These are phyloP conservation scores for Alisma plantagoaquatica DNA, from an alignment of 106 monocot species.

Conservation along the genomic window DNA sequence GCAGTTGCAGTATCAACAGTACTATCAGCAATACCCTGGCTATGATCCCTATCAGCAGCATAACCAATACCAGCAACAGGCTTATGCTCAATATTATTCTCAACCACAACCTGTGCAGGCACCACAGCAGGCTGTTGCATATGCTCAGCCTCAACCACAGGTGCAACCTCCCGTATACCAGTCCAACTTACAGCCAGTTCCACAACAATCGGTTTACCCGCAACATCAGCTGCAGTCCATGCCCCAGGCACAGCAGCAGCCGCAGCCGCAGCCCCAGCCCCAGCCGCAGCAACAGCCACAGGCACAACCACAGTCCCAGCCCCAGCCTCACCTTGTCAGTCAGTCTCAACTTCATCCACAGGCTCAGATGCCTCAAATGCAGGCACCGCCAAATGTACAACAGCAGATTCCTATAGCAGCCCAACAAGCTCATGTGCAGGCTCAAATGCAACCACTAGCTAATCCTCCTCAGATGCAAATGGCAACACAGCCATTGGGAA, in stretches of 20 bases:
- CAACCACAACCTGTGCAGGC: conserved; percentile 17
- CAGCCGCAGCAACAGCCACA: conserved; percentile 10
- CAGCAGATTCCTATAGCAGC: conserved; percentile 4
- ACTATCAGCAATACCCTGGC: conserved; percentile 91
- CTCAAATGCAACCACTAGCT: conserved; percentile 23
- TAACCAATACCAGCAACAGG: conserved; percentile 58
- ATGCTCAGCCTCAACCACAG: conserved; percentile 22
- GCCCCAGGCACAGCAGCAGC: conserved; percentile 6
- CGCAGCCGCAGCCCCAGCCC: conserved; percentile 13
- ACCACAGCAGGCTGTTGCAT: conserved; percentile 17
- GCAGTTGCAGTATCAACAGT: conserved; percentile 70
- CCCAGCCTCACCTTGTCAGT: conserved; percentile 1
- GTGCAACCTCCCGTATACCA: conserved; percentile 14
- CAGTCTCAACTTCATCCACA: conserved; percentile 11
- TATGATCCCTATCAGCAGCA: conserved; percentile 82
- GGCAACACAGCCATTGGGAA: neutral
- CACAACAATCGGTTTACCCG: conserved; percentile 4
- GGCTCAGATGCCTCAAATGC: conserved; percentile 2
- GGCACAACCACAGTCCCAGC: conserved; percentile 12
- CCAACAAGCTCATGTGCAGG: conserved; percentile 15
- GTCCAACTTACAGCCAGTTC: too few species aligned
- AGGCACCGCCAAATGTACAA: conserved; percentile 5
- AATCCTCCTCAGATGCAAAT: conserved; percentile 10
- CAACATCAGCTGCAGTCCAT: conserved; percentile 10
- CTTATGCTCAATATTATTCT: conserved; percentile 28